Evolutionary conservation across 2,329 filamentous ascomycete species (phyloP).

Genomic region (Stagonosporopsis tanaceti): DNA sequence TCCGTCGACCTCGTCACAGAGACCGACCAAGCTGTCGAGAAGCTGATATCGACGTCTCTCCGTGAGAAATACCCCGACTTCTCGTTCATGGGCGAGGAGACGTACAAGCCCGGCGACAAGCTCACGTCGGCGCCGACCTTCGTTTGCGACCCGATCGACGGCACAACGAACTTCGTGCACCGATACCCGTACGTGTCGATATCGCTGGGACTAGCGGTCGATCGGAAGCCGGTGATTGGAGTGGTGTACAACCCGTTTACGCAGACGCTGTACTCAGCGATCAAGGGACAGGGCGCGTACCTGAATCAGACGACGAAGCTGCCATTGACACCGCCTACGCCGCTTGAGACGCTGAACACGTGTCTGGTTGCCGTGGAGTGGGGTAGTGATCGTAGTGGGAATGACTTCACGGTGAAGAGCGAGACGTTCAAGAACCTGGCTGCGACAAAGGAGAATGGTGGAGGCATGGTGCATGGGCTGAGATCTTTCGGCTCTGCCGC

Average conservation of each 20-base stretch:
- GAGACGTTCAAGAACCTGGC: constrained; percentile 67
- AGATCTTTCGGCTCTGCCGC: constrained; percentile 77
- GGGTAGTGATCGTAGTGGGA: constrained; percentile 72
- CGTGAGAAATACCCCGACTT: constrained; percentile 62
- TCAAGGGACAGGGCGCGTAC: constrained; percentile 73
- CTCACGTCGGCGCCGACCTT: constrained; percentile 76
- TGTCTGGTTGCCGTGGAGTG: constrained; percentile 76
- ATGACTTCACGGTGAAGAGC: constrained; percentile 74
- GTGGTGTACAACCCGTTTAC: constrained; percentile 84
- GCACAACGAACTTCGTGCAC: constrained; percentile 83
- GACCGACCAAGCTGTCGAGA: constrained; percentile 69
- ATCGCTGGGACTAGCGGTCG: constrained; percentile 75
- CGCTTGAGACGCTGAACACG: constrained; percentile 66
- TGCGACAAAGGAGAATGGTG: constrained; percentile 66
- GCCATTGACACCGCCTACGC: constrained; percentile 61
- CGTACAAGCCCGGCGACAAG: constrained; percentile 70
- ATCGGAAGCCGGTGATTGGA: constrained; percentile 69
- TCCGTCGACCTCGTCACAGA: constrained; percentile 70
- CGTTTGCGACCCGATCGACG: constrained; percentile 83
- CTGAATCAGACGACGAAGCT: constrained; percentile 49
- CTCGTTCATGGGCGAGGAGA: constrained; percentile 62
- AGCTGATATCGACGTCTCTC: constrained; percentile 62
- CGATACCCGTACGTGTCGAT: constrained; percentile 77
- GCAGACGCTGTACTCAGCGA: constrained; percentile 72
- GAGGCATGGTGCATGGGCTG: constrained; percentile 78